Evolutionary conservation across 164 flowering plant species (phyloP), one percentile per base, ranked within the genome.

Genomic region (grape (Vitis vinifera)): DNA sequence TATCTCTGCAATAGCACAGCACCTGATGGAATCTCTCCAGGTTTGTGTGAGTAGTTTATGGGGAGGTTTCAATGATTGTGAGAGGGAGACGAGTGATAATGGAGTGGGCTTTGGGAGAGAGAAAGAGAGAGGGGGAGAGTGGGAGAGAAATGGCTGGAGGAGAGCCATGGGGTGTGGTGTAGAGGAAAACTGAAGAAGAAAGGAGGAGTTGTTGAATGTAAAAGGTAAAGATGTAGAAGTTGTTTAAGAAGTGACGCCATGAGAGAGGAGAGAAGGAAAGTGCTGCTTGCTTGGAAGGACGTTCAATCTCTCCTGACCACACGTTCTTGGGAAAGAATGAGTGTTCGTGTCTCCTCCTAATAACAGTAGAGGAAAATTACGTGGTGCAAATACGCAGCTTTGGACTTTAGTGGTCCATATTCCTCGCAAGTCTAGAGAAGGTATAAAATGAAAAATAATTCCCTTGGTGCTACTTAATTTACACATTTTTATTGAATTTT

Each of bases 1-100:
- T n/a, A 76, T 51, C 61, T 79, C 85, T 29, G 82, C 69, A 0
- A 75, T 76, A 56, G 84, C 86, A 51, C 71, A 49, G 47, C 82
- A 73, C 23, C 56, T 65, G n/a, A 15, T 23, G 60, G 37, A 65
- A 12, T 59, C 12, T 15, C 60, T 65, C 13, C 61, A 66, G n/a
- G 23, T 29, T 63, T 31, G 70, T 29, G 62, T 16, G 27, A 23
- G 27, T 8, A 48, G 49, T 8, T 47, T 47, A 31, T 10, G 29
- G 15, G 48, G 47, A 2, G 2, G 15, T 2, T 37, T 9, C 13
- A 12, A 55, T 8, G 55, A 14, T 37, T 37, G 44, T 37, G 44
- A 6, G 44, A 15, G 57, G 1, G 30, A 13, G 3, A 30, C 60
- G 1, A 48, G 16, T 55, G 23, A 29, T 9, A 23, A 6, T 64